Evolutionary conservation across 2,329 filamentous ascomycete genomes (phyloP).

Genomic region (Cladorrhinum sp.): DNA sequence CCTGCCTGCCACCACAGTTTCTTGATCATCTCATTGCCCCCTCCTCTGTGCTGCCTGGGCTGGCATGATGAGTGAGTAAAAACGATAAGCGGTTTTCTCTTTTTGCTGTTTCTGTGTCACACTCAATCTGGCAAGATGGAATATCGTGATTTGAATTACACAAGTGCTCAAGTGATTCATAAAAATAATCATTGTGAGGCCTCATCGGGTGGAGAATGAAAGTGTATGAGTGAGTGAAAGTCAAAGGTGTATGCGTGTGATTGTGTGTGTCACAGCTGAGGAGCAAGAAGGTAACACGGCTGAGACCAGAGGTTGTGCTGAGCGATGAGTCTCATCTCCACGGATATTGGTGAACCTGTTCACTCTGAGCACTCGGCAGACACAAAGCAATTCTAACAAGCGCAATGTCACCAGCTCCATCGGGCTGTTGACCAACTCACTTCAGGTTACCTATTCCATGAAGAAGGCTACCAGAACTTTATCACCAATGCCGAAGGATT

Average conservation of each 20-base stretch:
- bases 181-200: conserved; percentile 1
- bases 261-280: conserved; percentile 8
- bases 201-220: not conserved
- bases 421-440: not conserved
- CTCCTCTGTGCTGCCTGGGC: not conserved
- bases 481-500: not conserved
- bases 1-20: conserved; percentile 8
- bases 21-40: conserved; percentile 1
- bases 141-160: not conserved
- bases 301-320: not conserved
- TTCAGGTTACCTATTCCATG: not conserved
- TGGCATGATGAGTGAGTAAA: not conserved
- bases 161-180: conserved; percentile 5
- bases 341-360: not conserved
- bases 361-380: too few species aligned
- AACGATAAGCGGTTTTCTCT: not conserved
- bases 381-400: not conserved
- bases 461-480: not conserved
- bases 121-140: not conserved
- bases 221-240: not conserved
- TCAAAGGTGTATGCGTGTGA: not conserved
- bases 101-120: not conserved
- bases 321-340: not conserved
- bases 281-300: not conserved
- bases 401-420: not conserved